Evolutionary conservation across 2,329 filamentous ascomycete genomes (phyloP), one percentile per base, ranked within the genome.

Genomic region (Pseudogymnoascus sp.): DNA sequence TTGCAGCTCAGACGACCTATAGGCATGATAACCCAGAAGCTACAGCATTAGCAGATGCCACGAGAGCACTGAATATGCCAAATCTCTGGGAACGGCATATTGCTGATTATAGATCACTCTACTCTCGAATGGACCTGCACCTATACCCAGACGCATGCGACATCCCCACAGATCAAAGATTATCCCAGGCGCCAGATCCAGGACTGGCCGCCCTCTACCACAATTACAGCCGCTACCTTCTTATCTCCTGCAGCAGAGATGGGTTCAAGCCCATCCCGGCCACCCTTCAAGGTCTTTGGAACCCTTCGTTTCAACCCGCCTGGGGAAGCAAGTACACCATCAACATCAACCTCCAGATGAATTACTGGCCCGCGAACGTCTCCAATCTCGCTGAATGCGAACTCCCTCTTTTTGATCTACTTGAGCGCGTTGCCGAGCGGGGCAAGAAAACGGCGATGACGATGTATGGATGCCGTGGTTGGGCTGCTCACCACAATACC

Each of bases 281-380:
- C 1, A 80, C 75, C 45, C 73, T 79, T 0, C 77, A 81, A 66
- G 77, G 77, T 0, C 73, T 80, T 36, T 79, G 77, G 78, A 79
- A 78, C 60, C 70, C 73, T 0, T 72, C 73, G 4, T 78, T 77
- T 63, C 67, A 73, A 8, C 77, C 76, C 5, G 71, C 77, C 0
- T 81, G 80, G 79, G 78, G 78, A 3, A 76, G 73, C 23, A 81
- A 79, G 65, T 80, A 77, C 63, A 82, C 80, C 0, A 78, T 81
- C 67, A 81, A 82, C 65, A 80, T 82, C 69, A 83, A 82, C 45
- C 71, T 76, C 0, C 75, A 83, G 68, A 83, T 83, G 80, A 82
- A 82, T 66, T 83, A 82, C 67, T 82, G 79, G 80, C 74, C 71
- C 0, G 69, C 71, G 10, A 71, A 73, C 57, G 59, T 68, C 2